Percentiles rank a stretch among this genome's conserved stretches.
phyloP scores from a whole-genome alignment of 106 monocot genomes.

The Allium sativum region DNA sequence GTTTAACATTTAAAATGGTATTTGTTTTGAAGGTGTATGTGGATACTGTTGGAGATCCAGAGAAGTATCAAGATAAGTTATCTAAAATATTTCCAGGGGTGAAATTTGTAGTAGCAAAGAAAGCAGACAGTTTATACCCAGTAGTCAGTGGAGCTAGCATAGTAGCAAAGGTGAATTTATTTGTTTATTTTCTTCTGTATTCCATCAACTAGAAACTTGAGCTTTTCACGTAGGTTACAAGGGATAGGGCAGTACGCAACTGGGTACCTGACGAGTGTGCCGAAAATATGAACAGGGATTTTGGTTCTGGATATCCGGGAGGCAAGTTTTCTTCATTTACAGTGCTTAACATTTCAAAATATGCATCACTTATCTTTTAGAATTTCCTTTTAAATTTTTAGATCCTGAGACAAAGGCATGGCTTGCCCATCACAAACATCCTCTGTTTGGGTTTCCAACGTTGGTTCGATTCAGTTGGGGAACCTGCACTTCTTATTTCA shows the following conservation, averaged over 20 bases:
- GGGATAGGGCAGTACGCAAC: constrained; percentile 55
- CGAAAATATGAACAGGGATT: constrained; percentile 54
- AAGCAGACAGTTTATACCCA: constrained; percentile 93
- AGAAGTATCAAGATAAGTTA: constrained; percentile 74
- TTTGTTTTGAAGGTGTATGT: constrained; percentile 61
- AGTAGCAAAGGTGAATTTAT: constrained; percentile 72
- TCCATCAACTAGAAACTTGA: neutral
- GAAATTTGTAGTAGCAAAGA: constrained; percentile 88
- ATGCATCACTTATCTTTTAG: neutral
- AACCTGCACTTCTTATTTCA: constrained; percentile 69
- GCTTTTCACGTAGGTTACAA: constrained; percentile 35
- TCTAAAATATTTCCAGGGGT: constrained; percentile 73
- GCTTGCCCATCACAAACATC: constrained; percentile 69
- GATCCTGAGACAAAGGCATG: constrained; percentile 90
- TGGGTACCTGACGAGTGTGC: constrained; percentile 75
- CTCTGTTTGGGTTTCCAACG: constrained; percentile 79
- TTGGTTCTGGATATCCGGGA: constrained; percentile 84
- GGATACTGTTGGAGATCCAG: constrained; percentile 97
- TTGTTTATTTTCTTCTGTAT: neutral
- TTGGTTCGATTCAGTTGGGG: constrained; percentile 96
- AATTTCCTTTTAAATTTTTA: constrained; percentile 8
- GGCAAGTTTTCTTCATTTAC: constrained; percentile 19
- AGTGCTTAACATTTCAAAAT: too few relatives aligned
- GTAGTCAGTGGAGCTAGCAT: constrained; percentile 99
- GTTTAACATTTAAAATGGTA: neutral